These are phyloP conservation scores for Albugo candida DNA, from an alignment of 352 stramenopile species.

Conservation along the genomic window DNA sequence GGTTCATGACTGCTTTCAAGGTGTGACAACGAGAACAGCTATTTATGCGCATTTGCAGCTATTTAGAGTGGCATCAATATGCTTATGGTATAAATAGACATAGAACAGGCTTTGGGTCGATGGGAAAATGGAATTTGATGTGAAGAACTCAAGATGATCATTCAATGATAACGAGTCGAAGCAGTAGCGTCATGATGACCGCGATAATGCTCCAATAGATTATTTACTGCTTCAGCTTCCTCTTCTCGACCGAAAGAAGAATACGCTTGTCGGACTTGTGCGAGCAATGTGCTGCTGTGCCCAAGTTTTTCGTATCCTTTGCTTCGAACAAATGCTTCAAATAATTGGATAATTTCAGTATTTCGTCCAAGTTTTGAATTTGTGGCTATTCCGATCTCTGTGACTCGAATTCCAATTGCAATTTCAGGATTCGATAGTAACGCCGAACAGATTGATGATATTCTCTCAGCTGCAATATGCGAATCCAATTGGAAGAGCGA, in stretches of 20 bases:
- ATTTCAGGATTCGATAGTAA: slow-evolving; percentile 59
- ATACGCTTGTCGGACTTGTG: slow-evolving; percentile 31
- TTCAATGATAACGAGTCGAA: neutral
- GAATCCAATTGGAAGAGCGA: slow-evolving; percentile 50
- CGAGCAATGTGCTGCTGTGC: slow-evolving; percentile 34
- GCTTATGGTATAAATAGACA: neutral
- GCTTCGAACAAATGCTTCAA: slow-evolving; percentile 46
- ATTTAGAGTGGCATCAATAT: neutral
- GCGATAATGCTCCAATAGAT: slow-evolving; percentile 12
- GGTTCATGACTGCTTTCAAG: too few relatives aligned
- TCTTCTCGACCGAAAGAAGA: slow-evolving; percentile 23
- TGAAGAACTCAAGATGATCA: neutral
- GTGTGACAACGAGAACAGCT: neutral
- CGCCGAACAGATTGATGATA: slow-evolving; percentile 37
- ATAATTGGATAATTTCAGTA: slow-evolving; percentile 40
- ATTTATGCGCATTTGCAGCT: neutral
- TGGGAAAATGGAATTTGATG: too few relatives aligned
- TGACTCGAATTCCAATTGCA: slow-evolving; percentile 42
- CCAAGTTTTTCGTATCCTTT: slow-evolving; percentile 46
- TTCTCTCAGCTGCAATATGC: slow-evolving; percentile 27
- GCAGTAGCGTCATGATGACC: neutral
- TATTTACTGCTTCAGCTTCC: slow-evolving; percentile 38
- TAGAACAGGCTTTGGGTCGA: neutral
- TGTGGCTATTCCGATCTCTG: slow-evolving; percentile 50
- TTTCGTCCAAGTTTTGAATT: slow-evolving; percentile 34